Evolutionary conservation across 2,329 filamentous ascomycete genomes (phyloP).

Genomic region (Cadophora gregata): DNA sequence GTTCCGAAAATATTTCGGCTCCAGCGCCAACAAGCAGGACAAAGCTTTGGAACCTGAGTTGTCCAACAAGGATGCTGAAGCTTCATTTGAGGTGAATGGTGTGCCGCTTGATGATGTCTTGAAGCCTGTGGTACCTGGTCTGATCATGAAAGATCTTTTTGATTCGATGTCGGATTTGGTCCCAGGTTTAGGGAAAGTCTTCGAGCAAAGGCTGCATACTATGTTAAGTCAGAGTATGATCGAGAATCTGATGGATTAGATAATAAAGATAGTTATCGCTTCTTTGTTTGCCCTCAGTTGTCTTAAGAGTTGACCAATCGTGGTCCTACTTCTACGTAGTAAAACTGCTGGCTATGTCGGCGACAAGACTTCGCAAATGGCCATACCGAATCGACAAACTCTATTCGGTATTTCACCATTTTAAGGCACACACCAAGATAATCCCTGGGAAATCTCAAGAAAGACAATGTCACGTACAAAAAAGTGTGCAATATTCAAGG

Average conservation of each 20-base stretch:
- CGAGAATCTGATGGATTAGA: neutral
- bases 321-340: too few species aligned
- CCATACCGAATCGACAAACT: too few species aligned
- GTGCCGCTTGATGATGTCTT: neutral
- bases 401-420: too few species aligned
- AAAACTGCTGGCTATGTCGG: too few species aligned
- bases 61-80: neutral
- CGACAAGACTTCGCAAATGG: too few species aligned
- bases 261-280: too few species aligned
- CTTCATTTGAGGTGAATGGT: neutral
- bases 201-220: neutral
- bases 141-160: neutral
- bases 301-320: too few species aligned
- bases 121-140: neutral
- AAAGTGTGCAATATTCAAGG: too few species aligned
- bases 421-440: too few species aligned
- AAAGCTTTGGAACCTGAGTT: neutral
- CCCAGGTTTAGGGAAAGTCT: neutral
- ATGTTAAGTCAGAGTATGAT: neutral
- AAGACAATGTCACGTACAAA: too few species aligned
- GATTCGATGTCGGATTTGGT: neutral
- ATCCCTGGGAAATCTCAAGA: too few species aligned
- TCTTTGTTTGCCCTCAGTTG: too few species aligned
- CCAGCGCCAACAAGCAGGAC: neutral
- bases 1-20: neutral